Base-by-base conservation (phyloP, 1,139 yeast species). In the Debaryomycetaceae sp. region DNA sequence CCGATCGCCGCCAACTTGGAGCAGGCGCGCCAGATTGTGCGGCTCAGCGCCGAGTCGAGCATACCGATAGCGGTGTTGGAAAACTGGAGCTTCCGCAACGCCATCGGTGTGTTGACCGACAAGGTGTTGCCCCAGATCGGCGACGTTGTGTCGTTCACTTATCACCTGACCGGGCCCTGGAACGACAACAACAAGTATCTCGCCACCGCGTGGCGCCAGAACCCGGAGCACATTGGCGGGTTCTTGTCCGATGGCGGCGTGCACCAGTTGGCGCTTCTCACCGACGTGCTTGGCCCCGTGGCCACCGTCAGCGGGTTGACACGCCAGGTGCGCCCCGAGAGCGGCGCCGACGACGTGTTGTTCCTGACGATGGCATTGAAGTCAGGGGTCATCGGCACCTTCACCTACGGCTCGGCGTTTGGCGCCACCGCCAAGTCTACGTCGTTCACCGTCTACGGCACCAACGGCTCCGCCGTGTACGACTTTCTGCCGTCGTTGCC, bases 241-340 rank as follows among this genome's bases (percentile, higher is more conserved):
- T 86, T 69, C 57, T 66, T 88, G 45, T 79, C 91, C 42, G 97
- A 88, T 51, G 96, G 96, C 46, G 96, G 96, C 52, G 97, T 88
- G 10, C 97, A 88, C 58, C 96, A 88, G 58, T 64, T 88, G 55
- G 95, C 95, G 3, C 62, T 85, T 27, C 71, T 88, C 45, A 85
- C 95, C 7, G 86, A 76, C 40, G 77, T 85, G n/a, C 66, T 88
- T 38, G 96, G 96, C 30, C 66, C 69, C 21, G 81, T 85, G 15
- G 77, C 71, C 34, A 58, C 78, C 3, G 74, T 86, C 22, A 70
- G 83, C 37, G 95, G 84, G 7, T 71, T 74, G 43, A 79, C 96
- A 12, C 75, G 65, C 41, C 96, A 86, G 60, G 68, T 85, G 32
- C 73, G 85, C 50, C 65, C 77, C 46, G 74, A 71, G 45, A 78